Conservation (phyloP, 2,329 filamentous ascomycete genomes). For the Didymella lethalis region DNA sequence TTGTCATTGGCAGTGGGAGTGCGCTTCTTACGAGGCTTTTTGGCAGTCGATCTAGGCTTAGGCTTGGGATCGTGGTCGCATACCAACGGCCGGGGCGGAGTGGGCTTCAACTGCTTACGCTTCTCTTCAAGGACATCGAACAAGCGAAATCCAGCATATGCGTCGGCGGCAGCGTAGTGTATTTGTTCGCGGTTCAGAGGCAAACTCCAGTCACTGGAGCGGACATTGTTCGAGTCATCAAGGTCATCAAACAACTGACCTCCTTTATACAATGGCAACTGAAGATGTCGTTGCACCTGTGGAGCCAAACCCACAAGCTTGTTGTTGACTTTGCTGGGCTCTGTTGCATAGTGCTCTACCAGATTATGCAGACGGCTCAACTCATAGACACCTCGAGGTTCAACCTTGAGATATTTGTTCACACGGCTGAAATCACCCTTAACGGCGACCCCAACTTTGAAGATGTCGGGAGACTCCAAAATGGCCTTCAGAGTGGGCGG, state of each 20-base stretch:
- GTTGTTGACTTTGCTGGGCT: constrained; percentile 61
- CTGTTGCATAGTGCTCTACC: constrained; percentile 63
- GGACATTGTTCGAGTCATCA: constrained; percentile 57
- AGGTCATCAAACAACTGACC: constrained; percentile 44
- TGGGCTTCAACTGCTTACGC: constrained; percentile 70
- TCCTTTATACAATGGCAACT: constrained; percentile 85
- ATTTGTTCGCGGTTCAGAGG: constrained; percentile 70
- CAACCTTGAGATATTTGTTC: constrained; percentile 65
- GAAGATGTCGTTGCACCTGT: constrained; percentile 73
- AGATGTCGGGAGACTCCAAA: constrained; percentile 73
- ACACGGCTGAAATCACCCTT: constrained; percentile 70
- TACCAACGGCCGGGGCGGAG: constrained; percentile 73
- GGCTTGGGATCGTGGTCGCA: constrained; percentile 66
- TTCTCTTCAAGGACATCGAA: constrained; percentile 75
- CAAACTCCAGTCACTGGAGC: constrained; percentile 77
- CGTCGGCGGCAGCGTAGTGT: constrained; percentile 78
- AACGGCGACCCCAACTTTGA: constrained; percentile 81
- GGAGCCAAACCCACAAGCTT: constrained; percentile 71
- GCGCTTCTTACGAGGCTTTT: constrained; percentile 21
- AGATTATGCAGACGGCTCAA: constrained; percentile 83
- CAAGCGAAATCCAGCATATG: constrained; percentile 81
- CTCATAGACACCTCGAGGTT: constrained; percentile 75
- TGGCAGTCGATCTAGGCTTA: constrained; percentile 14
- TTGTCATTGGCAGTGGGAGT: constrained; percentile 19
- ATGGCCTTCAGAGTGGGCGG: constrained; percentile 73